phyloP scores from a whole-genome alignment of 2,329 filamentous ascomycete species.

The Fusarium paranaense region DNA sequence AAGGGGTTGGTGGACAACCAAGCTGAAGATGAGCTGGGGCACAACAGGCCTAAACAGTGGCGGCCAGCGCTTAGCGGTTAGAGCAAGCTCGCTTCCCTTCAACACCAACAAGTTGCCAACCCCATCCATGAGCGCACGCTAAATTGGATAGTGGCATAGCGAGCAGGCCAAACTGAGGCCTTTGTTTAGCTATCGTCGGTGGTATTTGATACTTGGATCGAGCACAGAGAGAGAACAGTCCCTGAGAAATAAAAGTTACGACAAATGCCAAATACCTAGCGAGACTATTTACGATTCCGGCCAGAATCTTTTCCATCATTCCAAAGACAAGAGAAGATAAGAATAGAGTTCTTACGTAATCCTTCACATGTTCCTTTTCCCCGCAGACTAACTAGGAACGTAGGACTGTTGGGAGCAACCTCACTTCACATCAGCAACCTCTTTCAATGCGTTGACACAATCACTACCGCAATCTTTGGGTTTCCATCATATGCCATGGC shows the following conservation, averaged over 20 bases:
- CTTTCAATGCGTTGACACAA: background rate
- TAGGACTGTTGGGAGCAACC: background rate
- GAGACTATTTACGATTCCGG: background rate
- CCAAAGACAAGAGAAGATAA: background rate
- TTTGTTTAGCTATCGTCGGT: background rate
- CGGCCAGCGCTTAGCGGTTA: background rate
- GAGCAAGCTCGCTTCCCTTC: background rate
- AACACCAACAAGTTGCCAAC: background rate
- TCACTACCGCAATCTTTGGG: background rate
- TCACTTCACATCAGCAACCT: background rate
- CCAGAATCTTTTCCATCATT: background rate
- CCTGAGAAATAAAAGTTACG: background rate
- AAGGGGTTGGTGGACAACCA: background rate
- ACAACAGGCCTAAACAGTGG: background rate
- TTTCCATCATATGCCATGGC: background rate
- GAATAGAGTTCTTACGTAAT: background rate
- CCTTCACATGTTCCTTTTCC: background rate
- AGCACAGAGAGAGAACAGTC: background rate
- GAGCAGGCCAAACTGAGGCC: background rate
- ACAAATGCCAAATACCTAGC: background rate
- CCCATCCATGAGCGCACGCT: background rate
- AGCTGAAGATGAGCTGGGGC: background rate
- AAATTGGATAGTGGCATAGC: background rate
- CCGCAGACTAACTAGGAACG: background rate
- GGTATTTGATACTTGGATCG: background rate